Evolutionary conservation across 441 rosid genomes (phyloP), one percentile per base, ranked within the genome.

Genomic region (Croton setiger): DNA sequence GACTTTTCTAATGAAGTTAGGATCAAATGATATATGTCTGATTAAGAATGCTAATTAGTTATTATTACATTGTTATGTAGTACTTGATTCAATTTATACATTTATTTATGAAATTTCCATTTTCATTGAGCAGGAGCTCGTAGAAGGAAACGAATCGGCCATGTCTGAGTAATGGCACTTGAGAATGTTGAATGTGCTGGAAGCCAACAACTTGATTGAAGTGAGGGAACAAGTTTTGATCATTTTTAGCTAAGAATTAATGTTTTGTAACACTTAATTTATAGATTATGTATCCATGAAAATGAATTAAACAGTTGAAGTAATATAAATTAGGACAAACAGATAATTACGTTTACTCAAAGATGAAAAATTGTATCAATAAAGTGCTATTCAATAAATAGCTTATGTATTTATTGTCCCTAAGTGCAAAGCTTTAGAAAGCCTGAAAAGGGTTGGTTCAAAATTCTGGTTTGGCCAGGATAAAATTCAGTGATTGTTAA

Each of bases 91-190:
- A 4, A 0, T 37, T 37, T 37, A 37, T 37, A 4, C 41, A 37
- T 37, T 37, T 37, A 37, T 37, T 37, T 37, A 37, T 37, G 41
- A 37, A 37, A 37, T 37, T 37, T 37, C 41, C 41, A 37, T 37
- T 37, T 37, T 4, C 41, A 37, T 37, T 75, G 70, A 45, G 54
- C 83, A 84, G 88, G 80, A 62, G 52, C 31, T 33, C 79, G 76
- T 21, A 71, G 86, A 69, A 84, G 66, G 77, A 82, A 84, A 70
- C 59, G 31, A 13, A 58, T 48, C 10, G 67, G 66, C 44, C 66
- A 71, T 35, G 12, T n/a, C 65, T 74, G 76, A 76, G 52, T 33
- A 53, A 45, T 41, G 49, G 63, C 2, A 15, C n/a, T 15, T 37
- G 64, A n/a, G 73, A 70, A 13, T 5, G 23, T 36, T 11, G 12